Base-by-base conservation (phyloP, 2,329 filamentous ascomycete genomes). In the Metarhizium anisopliae region DNA sequence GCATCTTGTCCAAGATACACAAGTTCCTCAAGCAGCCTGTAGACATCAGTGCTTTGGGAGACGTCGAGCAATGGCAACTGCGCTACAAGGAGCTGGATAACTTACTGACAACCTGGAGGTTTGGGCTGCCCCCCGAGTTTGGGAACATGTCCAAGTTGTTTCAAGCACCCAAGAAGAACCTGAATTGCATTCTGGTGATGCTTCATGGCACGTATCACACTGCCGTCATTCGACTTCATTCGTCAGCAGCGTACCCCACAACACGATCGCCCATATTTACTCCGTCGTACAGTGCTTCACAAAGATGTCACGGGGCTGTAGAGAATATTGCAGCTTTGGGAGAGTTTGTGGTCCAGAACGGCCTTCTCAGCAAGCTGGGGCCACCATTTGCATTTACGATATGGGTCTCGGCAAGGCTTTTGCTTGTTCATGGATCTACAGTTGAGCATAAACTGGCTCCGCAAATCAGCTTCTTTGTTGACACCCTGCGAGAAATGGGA, bases 351-450 rank as follows among this genome's bases (percentile, higher is more conserved):
- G 81, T 88, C 32, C 83, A 83, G 58, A 87, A 90, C 63, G 80
- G 80, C 53, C 81, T 95, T 68, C 77, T 96, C 20, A 79, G 84
- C 52, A 91, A 91, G 67, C 82, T 96, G 16, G 92, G 92, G 0
- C 91, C 91, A 0, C 91, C 90, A 0, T 96, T 96, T 67, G 91
- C 91, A 3, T 96, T 96, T 67, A 91, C 89, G 0, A 77, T 96
- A 2, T 96, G 92, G 92, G 92, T 96, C 16, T 90, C 89, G 3
- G 90, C 92, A 6, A 86, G 92, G 3, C 78, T 96, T 3, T 77
- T 95, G 5, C 84, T 96, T 8, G 92, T 96, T 2, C 91, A 96
- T 68, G 90, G 90, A 30, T 94, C 89, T 7, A 95, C 91, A 0
- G 90, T 95, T 55, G 89, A 94, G 61, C 88, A 89, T 68, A 89